A percentile compares a stretch with the other conserved stretches of the same genome.
Conservation (phyloP, 2,329 filamentous ascomycete species). For the Aspergillus latus region DNA sequence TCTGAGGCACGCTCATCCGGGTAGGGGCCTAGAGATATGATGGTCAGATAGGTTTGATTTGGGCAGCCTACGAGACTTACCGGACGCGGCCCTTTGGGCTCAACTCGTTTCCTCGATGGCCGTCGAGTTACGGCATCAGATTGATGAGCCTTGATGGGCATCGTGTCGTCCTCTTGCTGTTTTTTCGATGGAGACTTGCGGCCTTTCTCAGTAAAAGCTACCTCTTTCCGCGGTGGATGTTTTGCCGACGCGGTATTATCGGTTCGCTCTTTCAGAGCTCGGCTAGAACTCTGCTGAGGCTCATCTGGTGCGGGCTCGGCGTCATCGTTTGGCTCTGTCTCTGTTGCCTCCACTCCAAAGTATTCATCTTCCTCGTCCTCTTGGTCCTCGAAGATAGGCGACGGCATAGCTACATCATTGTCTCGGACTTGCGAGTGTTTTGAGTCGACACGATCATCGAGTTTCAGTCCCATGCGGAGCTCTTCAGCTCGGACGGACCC, state of each 20-base stretch:
- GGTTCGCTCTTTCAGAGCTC: conserved; percentile 38
- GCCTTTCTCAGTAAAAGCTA: conserved; percentile 38
- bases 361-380: conserved; percentile 32
- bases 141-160: conserved; percentile 36
- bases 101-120: conserved; percentile 27
- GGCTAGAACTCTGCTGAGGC: conserved; percentile 21
- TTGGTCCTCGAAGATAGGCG: conserved; percentile 35
- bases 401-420: conserved; percentile 26
- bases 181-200: conserved; percentile 29
- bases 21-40: conserved; percentile 15
- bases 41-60: neutral
- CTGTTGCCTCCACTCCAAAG: conserved; percentile 27
- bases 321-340: conserved; percentile 28
- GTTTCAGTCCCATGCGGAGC: conserved; percentile 43
- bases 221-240: conserved; percentile 34
- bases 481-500: conserved; percentile 45
- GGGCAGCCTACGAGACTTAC: conserved; percentile 23
- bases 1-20: conserved; percentile 42
- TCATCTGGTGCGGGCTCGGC: neutral
- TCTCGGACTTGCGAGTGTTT: conserved; percentile 21
- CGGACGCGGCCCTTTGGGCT: conserved; percentile 30
- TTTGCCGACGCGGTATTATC: conserved; percentile 35
- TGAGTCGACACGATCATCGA: conserved; percentile 38
- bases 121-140: conserved; percentile 32
- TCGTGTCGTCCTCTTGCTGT: conserved; percentile 34